Percentiles rank a stretch among this genome's conserved stretches.
Evolutionary conservation across 345 rosid species (phyloP).

Genomic region (Arabidopsis arenosa): DNA sequence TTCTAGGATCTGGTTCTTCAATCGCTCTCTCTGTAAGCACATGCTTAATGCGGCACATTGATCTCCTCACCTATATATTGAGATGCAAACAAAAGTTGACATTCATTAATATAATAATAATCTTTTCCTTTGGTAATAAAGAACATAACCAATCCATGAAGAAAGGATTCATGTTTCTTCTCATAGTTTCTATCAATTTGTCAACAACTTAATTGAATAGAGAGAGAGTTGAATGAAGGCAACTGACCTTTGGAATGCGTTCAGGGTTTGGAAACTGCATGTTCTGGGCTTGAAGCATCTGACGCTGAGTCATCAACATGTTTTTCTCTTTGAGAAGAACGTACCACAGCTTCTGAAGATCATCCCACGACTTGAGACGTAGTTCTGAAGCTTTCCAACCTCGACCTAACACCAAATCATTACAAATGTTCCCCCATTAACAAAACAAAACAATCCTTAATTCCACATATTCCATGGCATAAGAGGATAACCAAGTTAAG

Average conservation of each 20-base stretch:
- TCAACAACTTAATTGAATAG: too few relatives aligned
- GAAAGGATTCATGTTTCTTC: background rate
- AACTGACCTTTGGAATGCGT: slow-evolving; percentile 44
- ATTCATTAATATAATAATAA: background rate
- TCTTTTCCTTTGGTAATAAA: background rate
- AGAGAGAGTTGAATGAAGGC: too few relatives aligned
- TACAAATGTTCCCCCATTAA: slow-evolving; percentile 15
- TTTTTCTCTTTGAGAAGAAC: slow-evolving; percentile 93
- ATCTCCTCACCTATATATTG: slow-evolving; percentile 67
- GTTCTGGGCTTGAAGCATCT: slow-evolving; percentile 93
- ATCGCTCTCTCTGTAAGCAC: slow-evolving; percentile 89
- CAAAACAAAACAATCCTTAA: background rate
- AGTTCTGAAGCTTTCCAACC: slow-evolving; percentile 96
- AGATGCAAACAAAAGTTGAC: slow-evolving; percentile 7
- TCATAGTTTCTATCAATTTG: too few relatives aligned
- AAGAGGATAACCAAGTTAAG: background rate
- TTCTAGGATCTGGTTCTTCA: slow-evolving; percentile 83
- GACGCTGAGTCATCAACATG: slow-evolving; percentile 96
- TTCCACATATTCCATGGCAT: background rate
- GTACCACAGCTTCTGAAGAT: slow-evolving; percentile 91
- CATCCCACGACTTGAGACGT: slow-evolving; percentile 91
- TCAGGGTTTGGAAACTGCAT: slow-evolving; percentile 92
- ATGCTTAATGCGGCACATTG: slow-evolving; percentile 91
- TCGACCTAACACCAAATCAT: slow-evolving; percentile 60
- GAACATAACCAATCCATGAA: background rate